These are phyloP conservation scores for Phytophthora colocasiae DNA, from an alignment of 352 stramenopile species.

Conservation along the genomic window DNA sequence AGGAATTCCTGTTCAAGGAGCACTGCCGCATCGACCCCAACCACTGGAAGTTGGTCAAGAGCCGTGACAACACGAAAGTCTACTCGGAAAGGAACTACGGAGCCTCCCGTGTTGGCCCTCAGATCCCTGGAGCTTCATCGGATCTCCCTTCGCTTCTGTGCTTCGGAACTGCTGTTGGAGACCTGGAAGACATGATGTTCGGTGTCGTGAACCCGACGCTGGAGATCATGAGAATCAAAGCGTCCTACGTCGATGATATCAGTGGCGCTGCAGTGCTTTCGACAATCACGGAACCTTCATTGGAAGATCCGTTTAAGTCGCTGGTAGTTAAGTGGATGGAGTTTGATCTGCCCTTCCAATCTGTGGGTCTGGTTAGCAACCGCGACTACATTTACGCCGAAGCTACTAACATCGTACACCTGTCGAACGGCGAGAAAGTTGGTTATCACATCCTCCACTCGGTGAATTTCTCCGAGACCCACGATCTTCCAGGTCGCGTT, in stretches of 20 bases:
- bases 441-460: constrained; percentile 53
- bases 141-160: constrained; percentile 42
- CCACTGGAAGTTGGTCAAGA: constrained; percentile 47
- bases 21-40: constrained; percentile 32
- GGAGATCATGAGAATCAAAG: constrained; percentile 44
- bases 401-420: constrained; percentile 38
- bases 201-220: constrained; percentile 37
- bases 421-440: constrained; percentile 43
- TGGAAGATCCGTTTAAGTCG: constrained; percentile 32
- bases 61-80: constrained; percentile 33
- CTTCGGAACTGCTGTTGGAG: constrained; percentile 42
- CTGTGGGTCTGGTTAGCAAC: constrained; percentile 33
- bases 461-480: constrained; percentile 44
- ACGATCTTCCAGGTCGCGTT: constrained; percentile 42
- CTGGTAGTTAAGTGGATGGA: constrained; percentile 48
- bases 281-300: constrained; percentile 31
- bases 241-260: constrained; percentile 36
- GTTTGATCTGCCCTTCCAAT: constrained; percentile 36
- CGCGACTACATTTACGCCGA: constrained; percentile 67
- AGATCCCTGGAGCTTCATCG: constrained; percentile 17
- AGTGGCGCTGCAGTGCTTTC: constrained; percentile 36
- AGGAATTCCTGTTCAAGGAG: constrained; percentile 41
- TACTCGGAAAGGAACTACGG: constrained; percentile 22
- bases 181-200: constrained; percentile 50
- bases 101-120: constrained; percentile 15